Evolutionary conservation across 345 rosid species (phyloP).

Genomic region (Sonneratia caseolaris): DNA sequence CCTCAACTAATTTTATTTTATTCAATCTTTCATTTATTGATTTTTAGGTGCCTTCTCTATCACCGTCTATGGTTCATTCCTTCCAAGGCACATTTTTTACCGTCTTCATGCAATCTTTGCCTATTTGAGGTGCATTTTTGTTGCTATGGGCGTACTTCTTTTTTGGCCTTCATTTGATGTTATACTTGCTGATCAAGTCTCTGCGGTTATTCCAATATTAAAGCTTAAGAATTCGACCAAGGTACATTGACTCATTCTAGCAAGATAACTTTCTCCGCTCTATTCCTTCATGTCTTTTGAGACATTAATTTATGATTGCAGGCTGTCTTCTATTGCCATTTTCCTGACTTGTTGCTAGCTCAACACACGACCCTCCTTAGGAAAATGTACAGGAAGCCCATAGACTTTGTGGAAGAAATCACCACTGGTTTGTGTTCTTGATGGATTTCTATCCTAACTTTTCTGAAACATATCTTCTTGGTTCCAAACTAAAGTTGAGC

Average conservation of each 20-base stretch:
- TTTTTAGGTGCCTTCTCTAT: constrained; percentile 63
- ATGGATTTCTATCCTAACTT: background rate
- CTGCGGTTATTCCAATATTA: constrained; percentile 70
- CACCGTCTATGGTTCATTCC: constrained; percentile 69
- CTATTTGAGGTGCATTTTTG: constrained; percentile 69
- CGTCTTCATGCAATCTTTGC: constrained; percentile 82
- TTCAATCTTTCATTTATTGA: background rate
- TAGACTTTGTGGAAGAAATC: constrained; percentile 67
- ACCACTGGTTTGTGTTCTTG: constrained; percentile 51
- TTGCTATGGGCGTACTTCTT: constrained; percentile 64
- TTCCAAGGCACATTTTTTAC: constrained; percentile 76
- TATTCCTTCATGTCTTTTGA: constrained; percentile 4
- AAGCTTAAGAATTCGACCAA: constrained; percentile 61
- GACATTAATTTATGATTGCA: constrained; percentile 13
- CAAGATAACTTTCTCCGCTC: background rate
- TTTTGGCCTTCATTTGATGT: constrained; percentile 74
- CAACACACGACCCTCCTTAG: constrained; percentile 70
- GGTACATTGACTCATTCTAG: constrained; percentile 25
- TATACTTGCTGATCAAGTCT: constrained; percentile 71
- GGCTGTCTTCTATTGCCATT: constrained; percentile 95
- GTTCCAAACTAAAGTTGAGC: background rate
- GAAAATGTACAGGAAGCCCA: constrained; percentile 73
- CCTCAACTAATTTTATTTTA: background rate
- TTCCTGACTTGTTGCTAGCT: constrained; percentile 79
- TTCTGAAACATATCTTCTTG: background rate